phyloP scores from a whole-genome alignment of 495 filamentous ascomycete species.

The Rhypophila decipiens region DNA sequence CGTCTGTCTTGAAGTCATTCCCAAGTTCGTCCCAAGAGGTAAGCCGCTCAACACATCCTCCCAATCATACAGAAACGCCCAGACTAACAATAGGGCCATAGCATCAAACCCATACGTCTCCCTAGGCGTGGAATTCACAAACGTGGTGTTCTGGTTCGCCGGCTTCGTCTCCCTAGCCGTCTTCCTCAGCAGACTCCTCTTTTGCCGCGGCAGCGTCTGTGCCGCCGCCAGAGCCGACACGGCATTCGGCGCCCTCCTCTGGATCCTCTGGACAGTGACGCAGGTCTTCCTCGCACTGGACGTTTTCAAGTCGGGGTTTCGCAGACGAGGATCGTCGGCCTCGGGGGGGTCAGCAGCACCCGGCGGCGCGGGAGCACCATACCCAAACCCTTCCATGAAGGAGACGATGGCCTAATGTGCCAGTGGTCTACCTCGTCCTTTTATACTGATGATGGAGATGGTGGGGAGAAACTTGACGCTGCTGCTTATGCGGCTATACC shows the following conservation, averaged over 20 bases:
- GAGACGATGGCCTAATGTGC: slow-evolving; percentile 16
- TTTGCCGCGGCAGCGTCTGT: slow-evolving; percentile 48
- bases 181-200: slow-evolving; percentile 50
- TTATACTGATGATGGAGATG: slow-evolving; percentile 3
- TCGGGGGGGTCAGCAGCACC: not conserved
- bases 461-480: too few relatives aligned
- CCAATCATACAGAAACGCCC: too few relatives aligned
- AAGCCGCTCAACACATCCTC: slow-evolving; percentile 9
- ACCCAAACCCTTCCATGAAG: slow-evolving; percentile 16
- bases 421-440: slow-evolving; percentile 1
- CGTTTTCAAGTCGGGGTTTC: slow-evolving; percentile 29
- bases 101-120: slow-evolving; percentile 53
- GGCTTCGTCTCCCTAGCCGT: slow-evolving; percentile 68
- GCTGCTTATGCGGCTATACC: too few relatives aligned
- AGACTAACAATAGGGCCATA: too few relatives aligned
- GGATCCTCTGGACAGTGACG: slow-evolving; percentile 37
- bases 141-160: slow-evolving; percentile 75
- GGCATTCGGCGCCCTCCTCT: slow-evolving; percentile 39
- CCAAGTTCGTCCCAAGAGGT: slow-evolving; percentile 44
- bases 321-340: slow-evolving; percentile 12
- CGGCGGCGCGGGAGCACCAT: not conserved
- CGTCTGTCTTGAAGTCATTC: slow-evolving; percentile 57
- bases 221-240: slow-evolving; percentile 40
- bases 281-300: slow-evolving; percentile 28
- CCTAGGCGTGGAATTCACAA: slow-evolving; percentile 55